These are phyloP conservation scores for Leccinellum rugosiceps DNA, from an alignment of 768 basidiomycete species.

Conservation along the genomic window DNA sequence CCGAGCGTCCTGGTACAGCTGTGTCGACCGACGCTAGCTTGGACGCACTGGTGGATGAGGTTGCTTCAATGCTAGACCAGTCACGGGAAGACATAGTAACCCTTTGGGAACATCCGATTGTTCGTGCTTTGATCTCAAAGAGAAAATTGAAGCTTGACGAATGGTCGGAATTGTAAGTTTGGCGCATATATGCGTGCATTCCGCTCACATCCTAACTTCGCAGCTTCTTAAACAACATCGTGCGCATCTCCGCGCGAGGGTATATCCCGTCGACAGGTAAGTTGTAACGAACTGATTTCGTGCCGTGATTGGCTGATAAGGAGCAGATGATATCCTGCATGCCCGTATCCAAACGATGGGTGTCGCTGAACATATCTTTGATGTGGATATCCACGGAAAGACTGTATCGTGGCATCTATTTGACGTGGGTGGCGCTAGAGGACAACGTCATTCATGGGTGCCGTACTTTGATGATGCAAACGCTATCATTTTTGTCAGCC, in stretches of 20 bases:
- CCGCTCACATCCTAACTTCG: conserved; percentile 1
- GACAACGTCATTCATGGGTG: conserved; percentile 77
- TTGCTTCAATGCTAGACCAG: conserved; percentile 55
- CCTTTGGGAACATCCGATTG: conserved; percentile 71
- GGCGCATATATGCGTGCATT: conserved; percentile 22
- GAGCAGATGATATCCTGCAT: conserved; percentile 77
- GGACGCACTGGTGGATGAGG: conserved; percentile 58
- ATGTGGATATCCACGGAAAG: conserved; percentile 77
- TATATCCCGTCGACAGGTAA: conserved; percentile 77
- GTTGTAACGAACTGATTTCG: conserved; percentile 19
- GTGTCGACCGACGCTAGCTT: conserved; percentile 34
- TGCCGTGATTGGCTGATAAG: conserved; percentile 26
- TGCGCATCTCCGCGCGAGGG: conserved; percentile 61
- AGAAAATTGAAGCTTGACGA: conserved; percentile 78
- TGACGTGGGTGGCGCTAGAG: conserved; percentile 70
- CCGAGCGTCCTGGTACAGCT: conserved; percentile 27
- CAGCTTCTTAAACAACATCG: conserved; percentile 75
- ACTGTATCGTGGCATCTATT: conserved; percentile 70
- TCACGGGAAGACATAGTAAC: conserved; percentile 63
- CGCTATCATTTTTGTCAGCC: conserved; percentile 78
- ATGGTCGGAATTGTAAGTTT: conserved; percentile 82
- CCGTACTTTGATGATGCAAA: conserved; percentile 65
- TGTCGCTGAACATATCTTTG: conserved; percentile 79
- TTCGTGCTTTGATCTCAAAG: conserved; percentile 63
- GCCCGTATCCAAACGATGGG: conserved; percentile 92